Evolutionary conservation across 495 filamentous ascomycete genomes (phyloP).

Genomic region (Penicillium odoratum): DNA sequence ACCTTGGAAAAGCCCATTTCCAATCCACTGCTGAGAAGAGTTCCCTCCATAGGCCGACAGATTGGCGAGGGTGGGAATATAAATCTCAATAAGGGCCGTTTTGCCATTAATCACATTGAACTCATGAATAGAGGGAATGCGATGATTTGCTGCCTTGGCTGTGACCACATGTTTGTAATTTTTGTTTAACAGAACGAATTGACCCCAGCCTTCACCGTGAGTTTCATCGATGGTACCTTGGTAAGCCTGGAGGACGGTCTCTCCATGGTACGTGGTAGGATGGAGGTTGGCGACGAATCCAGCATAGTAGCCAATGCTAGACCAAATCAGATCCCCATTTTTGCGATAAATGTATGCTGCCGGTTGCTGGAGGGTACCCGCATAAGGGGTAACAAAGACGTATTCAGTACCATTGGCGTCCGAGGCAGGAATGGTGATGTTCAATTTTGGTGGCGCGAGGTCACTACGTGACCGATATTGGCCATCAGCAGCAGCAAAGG

Average conservation of each 20-base stretch:
- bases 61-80: constrained; percentile 19
- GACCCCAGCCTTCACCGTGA: constrained; percentile 45
- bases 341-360: constrained; percentile 51
- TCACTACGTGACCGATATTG: constrained; percentile 51
- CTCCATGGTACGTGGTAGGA: constrained; percentile 34
- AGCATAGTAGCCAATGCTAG: constrained; percentile 46
- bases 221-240: constrained; percentile 46
- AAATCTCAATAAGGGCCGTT: constrained; percentile 33
- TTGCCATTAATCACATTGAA: constrained; percentile 42
- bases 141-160: constrained; percentile 43
- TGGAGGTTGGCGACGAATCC: constrained; percentile 43
- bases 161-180: constrained; percentile 47
- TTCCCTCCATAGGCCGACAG: constrained; percentile 28
- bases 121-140: constrained; percentile 47
- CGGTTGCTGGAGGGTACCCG: constrained; percentile 26
- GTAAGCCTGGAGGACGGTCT: constrained; percentile 47
- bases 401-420: constrained; percentile 43
- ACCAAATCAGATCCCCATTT: constrained; percentile 53
- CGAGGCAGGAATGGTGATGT: constrained; percentile 50
- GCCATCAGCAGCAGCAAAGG: neutral
- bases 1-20: constrained; percentile 35
- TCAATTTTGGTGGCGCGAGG: constrained; percentile 48
- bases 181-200: constrained; percentile 44
- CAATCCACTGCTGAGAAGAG: constrained; percentile 31
- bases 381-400: constrained; percentile 46